Conservation (phyloP, 192 early-diverging fungal species). For the Backusella mclennaniae region DNA sequence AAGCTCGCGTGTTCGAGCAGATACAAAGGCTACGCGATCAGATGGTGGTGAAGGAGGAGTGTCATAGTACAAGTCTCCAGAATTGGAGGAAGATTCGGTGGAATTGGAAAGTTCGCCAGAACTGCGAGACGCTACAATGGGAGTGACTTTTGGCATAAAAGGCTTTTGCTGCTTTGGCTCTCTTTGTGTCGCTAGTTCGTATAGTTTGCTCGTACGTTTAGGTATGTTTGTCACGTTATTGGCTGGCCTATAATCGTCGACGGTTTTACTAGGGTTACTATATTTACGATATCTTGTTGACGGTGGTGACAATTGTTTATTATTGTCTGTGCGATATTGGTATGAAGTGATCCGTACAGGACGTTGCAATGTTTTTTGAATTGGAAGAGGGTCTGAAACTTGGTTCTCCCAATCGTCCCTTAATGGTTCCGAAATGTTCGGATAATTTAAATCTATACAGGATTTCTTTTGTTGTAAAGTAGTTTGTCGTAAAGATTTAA, state of each 20-base stretch:
- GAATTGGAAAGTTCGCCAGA: neutral
- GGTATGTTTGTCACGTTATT: neutral
- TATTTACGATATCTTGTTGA: constrained; percentile 3
- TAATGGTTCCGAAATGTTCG: neutral
- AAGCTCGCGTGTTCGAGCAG: neutral
- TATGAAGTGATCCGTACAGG: neutral
- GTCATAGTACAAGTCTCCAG: neutral
- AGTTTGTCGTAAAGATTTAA: neutral
- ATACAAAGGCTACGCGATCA: neutral
- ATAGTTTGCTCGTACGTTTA: neutral
- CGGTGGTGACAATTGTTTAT: neutral
- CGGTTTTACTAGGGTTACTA: neutral
- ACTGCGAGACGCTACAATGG: neutral
- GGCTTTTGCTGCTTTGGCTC: neutral
- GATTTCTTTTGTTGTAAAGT: neutral
- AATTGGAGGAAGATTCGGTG: neutral
- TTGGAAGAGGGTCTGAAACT: neutral
- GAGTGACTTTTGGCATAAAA: neutral
- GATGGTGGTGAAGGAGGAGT: neutral
- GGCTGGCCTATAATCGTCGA: neutral
- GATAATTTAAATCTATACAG: neutral
- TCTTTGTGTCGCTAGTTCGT: neutral
- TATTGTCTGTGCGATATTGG: neutral
- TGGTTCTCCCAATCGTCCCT: neutral
- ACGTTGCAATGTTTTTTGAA: neutral